phyloP scores from a whole-genome alignment of 2,329 filamentous ascomycete species.

The Elsinoe ampelina region DNA sequence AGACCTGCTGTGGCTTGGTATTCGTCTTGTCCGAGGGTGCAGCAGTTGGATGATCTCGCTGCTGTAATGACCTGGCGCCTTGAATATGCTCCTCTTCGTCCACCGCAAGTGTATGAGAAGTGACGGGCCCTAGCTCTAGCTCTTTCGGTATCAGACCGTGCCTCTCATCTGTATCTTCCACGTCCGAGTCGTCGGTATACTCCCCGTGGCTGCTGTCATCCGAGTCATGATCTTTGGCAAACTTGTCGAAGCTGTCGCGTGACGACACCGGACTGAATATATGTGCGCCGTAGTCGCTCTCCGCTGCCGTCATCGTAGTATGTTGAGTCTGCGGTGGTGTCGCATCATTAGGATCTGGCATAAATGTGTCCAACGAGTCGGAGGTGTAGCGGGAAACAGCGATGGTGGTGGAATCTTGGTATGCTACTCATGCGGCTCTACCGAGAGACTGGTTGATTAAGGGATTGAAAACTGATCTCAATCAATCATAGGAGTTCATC shows the following conservation, averaged over 20 bases:
- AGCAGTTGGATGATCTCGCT: conserved; percentile 11
- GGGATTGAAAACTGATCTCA: neutral
- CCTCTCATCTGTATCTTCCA: conserved; percentile 7
- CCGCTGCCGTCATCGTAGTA: neutral
- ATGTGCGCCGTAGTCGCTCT: neutral
- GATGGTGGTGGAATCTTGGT: neutral
- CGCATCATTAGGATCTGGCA: neutral
- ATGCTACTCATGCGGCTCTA: neutral
- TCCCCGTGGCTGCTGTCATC: neutral
- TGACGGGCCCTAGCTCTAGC: neutral
- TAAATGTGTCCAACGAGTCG: neutral
- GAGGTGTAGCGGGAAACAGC: neutral
- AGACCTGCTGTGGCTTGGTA: conserved; percentile 41
- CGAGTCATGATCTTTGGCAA: conserved; percentile 5
- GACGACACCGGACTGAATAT: conserved; percentile 4
- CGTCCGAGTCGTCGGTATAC: neutral
- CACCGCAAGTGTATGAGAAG: neutral
- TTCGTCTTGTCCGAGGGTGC: conserved; percentile 13
- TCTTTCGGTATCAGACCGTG: conserved; percentile 7
- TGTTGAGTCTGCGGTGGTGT: neutral
- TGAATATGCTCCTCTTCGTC: conserved; percentile 16
- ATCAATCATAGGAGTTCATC: neutral
- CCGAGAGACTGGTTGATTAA: neutral
- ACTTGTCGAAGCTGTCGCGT: conserved; percentile 2
- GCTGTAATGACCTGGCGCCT: neutral